These are phyloP conservation scores for Penicillium italicum DNA, from an alignment of 2,329 filamentous ascomycete species.

Conservation along the genomic window DNA sequence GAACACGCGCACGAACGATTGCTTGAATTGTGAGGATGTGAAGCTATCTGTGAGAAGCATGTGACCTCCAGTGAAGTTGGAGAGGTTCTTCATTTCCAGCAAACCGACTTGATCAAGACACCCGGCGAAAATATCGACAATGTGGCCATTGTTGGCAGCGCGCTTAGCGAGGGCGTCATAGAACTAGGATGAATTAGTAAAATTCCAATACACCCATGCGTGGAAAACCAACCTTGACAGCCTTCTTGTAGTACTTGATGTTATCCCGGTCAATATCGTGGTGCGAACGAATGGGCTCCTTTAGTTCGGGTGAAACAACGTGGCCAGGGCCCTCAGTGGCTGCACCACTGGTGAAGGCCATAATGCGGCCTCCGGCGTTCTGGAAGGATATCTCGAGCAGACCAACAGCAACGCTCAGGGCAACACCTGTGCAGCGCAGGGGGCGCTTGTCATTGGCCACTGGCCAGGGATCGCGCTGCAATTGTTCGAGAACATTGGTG, in stretches of 20 bases:
- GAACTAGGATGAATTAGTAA: conserved; percentile 57
- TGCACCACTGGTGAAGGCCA: conserved; percentile 93
- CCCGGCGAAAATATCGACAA: conserved; percentile 95
- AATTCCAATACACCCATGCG: neutral
- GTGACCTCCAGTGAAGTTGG: conserved; percentile 93
- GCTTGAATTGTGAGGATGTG: conserved; percentile 98
- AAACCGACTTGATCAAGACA: conserved; percentile 96
- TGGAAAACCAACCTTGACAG: conserved; percentile 68
- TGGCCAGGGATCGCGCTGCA: conserved; percentile 97
- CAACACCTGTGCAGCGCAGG: conserved; percentile 89
- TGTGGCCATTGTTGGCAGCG: conserved; percentile 92
- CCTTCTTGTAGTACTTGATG: conserved; percentile 99
- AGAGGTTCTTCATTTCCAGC: conserved; percentile 94
- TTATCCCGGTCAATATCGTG: conserved; percentile 99
- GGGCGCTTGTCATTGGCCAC: conserved; percentile 89
- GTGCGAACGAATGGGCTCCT: conserved; percentile 95
- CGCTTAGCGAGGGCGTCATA: conserved; percentile 93
- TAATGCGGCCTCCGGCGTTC: conserved; percentile 90
- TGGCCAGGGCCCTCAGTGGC: conserved; percentile 95
- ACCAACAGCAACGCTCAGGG: conserved; percentile 90
- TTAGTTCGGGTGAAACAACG: conserved; percentile 91
- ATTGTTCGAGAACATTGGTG: conserved; percentile 88
- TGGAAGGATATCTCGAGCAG: conserved; percentile 92
- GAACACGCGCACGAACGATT: conserved; percentile 94
- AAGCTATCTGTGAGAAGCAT: conserved; percentile 99